Conservation (phyloP, 495 filamentous ascomycete genomes). For the Penicillium manginii region DNA sequence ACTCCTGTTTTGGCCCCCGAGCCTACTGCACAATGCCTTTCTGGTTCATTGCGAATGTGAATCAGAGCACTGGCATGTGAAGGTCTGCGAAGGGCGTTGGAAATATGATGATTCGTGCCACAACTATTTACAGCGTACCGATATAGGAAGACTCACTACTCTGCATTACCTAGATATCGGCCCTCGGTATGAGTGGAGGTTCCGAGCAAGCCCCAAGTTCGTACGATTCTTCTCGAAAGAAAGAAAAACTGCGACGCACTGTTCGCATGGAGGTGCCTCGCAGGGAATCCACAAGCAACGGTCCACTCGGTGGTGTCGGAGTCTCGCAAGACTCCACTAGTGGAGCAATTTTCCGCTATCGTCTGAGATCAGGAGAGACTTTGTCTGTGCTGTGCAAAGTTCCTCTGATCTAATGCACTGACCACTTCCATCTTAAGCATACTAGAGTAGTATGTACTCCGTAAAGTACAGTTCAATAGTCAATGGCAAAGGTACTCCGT, state of each 20-base stretch:
- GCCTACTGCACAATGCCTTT: background rate
- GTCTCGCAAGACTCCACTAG: constrained; percentile 22
- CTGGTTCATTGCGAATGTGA: constrained; percentile 8
- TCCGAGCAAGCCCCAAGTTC: constrained; percentile 6
- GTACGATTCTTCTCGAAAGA: constrained; percentile 23
- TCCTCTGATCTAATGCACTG: constrained; percentile 20
- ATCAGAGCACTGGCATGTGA: background rate
- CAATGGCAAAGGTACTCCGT: too few species aligned
- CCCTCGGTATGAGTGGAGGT: constrained; percentile 12
- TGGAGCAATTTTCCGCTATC: constrained; percentile 15
- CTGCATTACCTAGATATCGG: too few species aligned
- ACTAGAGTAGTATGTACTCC: too few species aligned
- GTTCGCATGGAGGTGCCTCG: constrained; percentile 19
- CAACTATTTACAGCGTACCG: too few species aligned
- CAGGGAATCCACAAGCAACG: constrained; percentile 9
- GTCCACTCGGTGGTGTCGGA: constrained; percentile 10
- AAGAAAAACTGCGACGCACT: constrained; percentile 18
- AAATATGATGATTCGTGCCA: background rate
- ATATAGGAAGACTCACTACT: too few species aligned
- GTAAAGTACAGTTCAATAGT: too few species aligned
- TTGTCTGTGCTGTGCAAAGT: constrained; percentile 3
- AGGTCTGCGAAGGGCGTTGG: background rate
- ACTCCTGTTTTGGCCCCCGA: constrained; percentile 8
- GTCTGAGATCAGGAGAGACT: constrained; percentile 4
- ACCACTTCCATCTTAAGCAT: constrained; percentile 5